Evolutionary conservation across 495 filamentous ascomycete genomes (phyloP).

Genomic region (Aspergillus sparsus): DNA sequence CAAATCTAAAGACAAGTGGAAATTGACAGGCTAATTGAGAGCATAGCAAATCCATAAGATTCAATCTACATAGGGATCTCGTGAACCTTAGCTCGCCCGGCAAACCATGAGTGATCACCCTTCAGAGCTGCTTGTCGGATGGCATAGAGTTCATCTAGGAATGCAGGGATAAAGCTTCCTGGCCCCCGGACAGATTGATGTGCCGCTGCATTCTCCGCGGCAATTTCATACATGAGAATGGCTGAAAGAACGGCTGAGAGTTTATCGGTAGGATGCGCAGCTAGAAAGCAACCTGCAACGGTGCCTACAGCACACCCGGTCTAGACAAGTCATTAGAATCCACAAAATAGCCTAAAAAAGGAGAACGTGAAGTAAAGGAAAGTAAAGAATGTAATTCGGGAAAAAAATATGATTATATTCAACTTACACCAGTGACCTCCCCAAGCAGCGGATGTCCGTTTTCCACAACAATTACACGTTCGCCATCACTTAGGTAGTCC

Average conservation of each 20-base stretch:
- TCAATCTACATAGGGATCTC: conserved; percentile 36
- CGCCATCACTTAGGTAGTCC: conserved; percentile 80
- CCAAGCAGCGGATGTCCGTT: conserved; percentile 81
- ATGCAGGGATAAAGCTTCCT: conserved; percentile 84
- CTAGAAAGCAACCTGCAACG: conserved; percentile 71
- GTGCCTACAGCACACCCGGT: conserved; percentile 87
- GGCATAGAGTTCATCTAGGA: conserved; percentile 70
- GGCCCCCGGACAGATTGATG: conserved; percentile 71
- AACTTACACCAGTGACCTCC: conserved; percentile 70
- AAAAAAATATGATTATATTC: no score
- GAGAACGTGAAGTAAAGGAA: background rate
- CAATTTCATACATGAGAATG: conserved; percentile 79
- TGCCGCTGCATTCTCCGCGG: conserved; percentile 69
- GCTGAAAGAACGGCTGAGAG: conserved; percentile 70
- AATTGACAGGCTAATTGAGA: no score
- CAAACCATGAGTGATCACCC: conserved; percentile 56
- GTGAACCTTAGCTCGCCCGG: conserved; percentile 54
- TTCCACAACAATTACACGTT: conserved; percentile 60
- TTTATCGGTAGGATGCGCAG: conserved; percentile 59
- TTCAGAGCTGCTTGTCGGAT: conserved; percentile 50
- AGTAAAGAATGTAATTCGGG: conserved; percentile 8
- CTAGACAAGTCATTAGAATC: conserved; percentile 19
- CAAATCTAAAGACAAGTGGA: background rate
- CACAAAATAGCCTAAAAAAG: conserved; percentile 1
- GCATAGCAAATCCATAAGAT: background rate